Evolutionary conservation across 2,329 filamentous ascomycete species (phyloP), one percentile per base, ranked within the genome.

Genomic region (Parascedosporium putredinis): DNA sequence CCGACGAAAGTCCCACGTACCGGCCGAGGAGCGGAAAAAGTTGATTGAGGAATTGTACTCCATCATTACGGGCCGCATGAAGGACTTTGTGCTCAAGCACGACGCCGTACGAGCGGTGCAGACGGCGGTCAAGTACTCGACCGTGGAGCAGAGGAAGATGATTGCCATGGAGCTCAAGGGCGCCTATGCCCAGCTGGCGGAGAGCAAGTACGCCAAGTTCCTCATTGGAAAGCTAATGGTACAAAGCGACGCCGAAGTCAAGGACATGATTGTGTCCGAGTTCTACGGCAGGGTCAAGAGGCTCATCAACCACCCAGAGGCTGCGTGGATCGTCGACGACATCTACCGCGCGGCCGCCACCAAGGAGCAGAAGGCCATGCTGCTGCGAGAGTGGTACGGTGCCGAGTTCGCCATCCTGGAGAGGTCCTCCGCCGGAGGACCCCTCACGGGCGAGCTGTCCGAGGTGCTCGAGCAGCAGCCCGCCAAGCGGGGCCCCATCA

Each of bases 151-250:
- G 69, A 79, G 88, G 61, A 87, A 84, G 66, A 80, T 84, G 70
- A 96, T 98, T 60, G 88, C 90, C 7, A 75, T 73, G 52, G 93
- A 98, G 66, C 75, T 98, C 50, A 82, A 86, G 66, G 89, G 90
- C 16, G 84, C 84, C 57, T 95, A 94, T 65, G 79, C 81, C 40
- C 79, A 86, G 57, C 72, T 98, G 57, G 89, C 90, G 2, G 90
- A 97, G 73, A 95, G 90, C 70, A 86, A 86, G 66, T 98, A 98
- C 63, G 91, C 91, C 60, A 98, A 98, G 70, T 98, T 97, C 67
- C 68, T 98, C 60, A 88, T 98, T 53, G 93, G 88, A 57, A 98
- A 98, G 70, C 76, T 98, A 60, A 78, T 98, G 55, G 86, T 94
- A n/a, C 87, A 95, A 62, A 88, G 89, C 54, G 88, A 96, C 62